Evolutionary conservation across 2,329 filamentous ascomycete genomes (phyloP).

Genomic region (Penicillium sclerotiorum): DNA sequence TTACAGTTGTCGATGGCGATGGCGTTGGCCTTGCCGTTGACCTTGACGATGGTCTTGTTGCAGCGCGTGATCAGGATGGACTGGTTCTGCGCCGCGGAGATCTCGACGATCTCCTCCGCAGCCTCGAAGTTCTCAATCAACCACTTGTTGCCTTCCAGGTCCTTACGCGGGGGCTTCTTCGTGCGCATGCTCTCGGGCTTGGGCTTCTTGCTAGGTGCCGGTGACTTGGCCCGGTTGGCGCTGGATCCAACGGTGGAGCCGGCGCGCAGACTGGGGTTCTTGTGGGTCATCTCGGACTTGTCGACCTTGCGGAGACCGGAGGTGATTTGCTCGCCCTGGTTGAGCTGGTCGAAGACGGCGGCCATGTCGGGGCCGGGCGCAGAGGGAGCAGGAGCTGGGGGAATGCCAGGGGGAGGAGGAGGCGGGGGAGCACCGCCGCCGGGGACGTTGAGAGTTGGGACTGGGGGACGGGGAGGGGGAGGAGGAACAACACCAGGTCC

Average conservation of each 20-base stretch:
- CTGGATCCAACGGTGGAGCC: conserved; percentile 66
- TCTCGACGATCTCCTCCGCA: conserved; percentile 70
- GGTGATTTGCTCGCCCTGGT: conserved; percentile 86
- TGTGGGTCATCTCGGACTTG: conserved; percentile 95
- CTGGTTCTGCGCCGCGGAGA: conserved; percentile 79
- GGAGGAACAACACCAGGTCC: conserved; percentile 44
- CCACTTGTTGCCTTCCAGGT: conserved; percentile 91
- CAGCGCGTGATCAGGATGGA: conserved; percentile 91
- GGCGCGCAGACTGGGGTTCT: conserved; percentile 85
- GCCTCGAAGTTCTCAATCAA: conserved; percentile 92
- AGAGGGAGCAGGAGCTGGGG: conserved; percentile 52
- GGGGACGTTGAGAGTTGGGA: conserved; percentile 50
- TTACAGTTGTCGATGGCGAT: conserved; percentile 90
- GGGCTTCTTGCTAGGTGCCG: conserved; percentile 82
- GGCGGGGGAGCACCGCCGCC: conserved; percentile 66
- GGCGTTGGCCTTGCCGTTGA: conserved; percentile 95
- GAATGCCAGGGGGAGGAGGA: conserved; percentile 67
- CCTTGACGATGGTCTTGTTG: conserved; percentile 84
- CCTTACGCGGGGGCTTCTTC: conserved; percentile 79
- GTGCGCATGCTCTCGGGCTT: conserved; percentile 83
- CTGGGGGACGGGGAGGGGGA: conserved; percentile 55
- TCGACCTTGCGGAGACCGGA: conserved; percentile 90
- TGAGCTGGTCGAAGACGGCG: conserved; percentile 89
- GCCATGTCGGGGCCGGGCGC: conserved; percentile 66
- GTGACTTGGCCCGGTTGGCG: conserved; percentile 68